Conservation (phyloP, 2,329 filamentous ascomycete species). For the Monosporascus sp. region DNA sequence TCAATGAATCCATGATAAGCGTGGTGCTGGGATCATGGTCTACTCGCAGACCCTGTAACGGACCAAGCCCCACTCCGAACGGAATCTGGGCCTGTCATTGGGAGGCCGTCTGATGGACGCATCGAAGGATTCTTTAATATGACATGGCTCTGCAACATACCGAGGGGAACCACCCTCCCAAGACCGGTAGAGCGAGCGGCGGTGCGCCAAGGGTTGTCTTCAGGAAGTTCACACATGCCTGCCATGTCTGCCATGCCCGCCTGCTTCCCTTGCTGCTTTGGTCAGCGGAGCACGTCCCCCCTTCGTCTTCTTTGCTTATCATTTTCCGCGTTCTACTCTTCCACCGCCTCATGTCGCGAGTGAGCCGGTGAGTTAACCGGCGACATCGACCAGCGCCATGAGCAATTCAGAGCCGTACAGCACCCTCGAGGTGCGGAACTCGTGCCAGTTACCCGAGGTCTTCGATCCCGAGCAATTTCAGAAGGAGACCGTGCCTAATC, state of each 20-base stretch:
- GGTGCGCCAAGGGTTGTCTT: background rate
- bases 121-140: background rate
- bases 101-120: background rate
- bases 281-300: background rate
- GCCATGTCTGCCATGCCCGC: background rate
- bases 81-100: background rate
- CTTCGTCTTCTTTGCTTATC: background rate
- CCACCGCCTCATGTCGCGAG: background rate
- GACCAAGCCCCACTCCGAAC: background rate
- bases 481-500: constrained; percentile 1
- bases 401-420: background rate
- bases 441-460: constrained; percentile 1
- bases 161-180: background rate
- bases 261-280: background rate
- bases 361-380: background rate
- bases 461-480: constrained; percentile 3
- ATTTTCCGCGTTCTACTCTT: background rate
- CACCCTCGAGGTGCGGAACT: background rate
- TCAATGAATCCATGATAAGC: background rate
- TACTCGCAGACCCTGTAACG: background rate
- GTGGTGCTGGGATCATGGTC: background rate
- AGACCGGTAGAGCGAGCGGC: background rate
- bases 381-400: background rate
- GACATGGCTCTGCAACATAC: background rate
- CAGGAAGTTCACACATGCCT: background rate